Base-by-base conservation (phyloP, 768 basidiomycete genomes). In the Phallus indusiatus region DNA sequence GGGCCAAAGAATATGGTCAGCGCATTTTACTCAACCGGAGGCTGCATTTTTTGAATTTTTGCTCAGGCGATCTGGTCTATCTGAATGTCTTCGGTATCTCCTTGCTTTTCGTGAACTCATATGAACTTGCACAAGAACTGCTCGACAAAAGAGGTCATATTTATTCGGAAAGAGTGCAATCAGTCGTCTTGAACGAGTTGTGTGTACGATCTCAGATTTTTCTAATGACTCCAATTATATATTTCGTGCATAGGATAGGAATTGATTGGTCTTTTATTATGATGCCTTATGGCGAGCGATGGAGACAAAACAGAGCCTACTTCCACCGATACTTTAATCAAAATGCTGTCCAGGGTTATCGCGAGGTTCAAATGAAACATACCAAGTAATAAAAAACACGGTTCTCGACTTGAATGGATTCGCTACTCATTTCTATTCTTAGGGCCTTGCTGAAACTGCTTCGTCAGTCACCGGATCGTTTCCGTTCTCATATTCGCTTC, bases 241-340 rank as follows among this genome's bases (percentile, higher is more conserved):
- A n/a, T n/a, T n/a, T n/a, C n/a, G n/a, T n/a, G n/a, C n/a, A n/a
- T 60, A 54, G 37, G 24, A 52, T 48, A 18, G 28, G 18, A 57
- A 14, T 24, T 67, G 73, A 78, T 22, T 82, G 80, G 73, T 78
- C 76, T 51, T 80, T 82, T 49, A 79, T 75, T 0, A 79, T 81
- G 56, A 81, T 81, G 81, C 75, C 71, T 9, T 81, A 78, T 47
- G 77, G 75, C 72, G 53, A 48, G 70, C 21, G 11, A 9, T 33
- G 11, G 24, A 22, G 46, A 59, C 72, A 69, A 46, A 79, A 81
- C 63, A 76, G 81, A 54, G 77, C 72, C 48, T 74, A 79, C 71
- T 81, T 82, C 62, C 75, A 81, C 60, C 70, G 72, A 4, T 76
- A 80, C 64, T 82, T 82, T 58, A 75, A 76, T 36, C 75, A 75